Conservation (phyloP, 108 stramenopile genomes). For the Nitzschia putrida region DNA sequence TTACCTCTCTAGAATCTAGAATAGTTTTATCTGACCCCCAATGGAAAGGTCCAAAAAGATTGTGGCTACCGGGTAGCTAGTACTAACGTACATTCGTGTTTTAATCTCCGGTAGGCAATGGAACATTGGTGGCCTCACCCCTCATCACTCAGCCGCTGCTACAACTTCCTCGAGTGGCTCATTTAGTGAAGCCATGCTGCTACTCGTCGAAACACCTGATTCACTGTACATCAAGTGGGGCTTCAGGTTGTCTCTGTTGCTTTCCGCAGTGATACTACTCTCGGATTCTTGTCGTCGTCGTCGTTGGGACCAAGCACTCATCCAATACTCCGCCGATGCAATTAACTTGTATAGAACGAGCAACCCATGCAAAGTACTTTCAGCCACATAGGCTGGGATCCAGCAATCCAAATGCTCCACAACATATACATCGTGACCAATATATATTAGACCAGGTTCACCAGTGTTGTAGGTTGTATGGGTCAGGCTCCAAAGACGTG, state of each 20-base stretch:
- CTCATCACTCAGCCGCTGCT: too few relatives aligned
- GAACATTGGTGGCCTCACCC: too few relatives aligned
- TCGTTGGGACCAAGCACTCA: background rate
- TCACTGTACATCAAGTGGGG: constrained; percentile 19
- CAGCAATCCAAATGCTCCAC: constrained; percentile 47
- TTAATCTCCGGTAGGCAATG: too few relatives aligned
- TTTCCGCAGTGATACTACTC: background rate
- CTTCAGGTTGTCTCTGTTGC: background rate
- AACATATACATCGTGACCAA: constrained; percentile 58
- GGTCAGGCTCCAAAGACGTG: constrained; percentile 48
- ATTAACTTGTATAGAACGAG: constrained; percentile 27
- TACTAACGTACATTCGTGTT: too few relatives aligned
- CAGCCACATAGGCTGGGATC: constrained; percentile 52
- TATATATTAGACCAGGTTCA: constrained; percentile 35
- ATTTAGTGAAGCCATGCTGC: constrained; percentile 1
- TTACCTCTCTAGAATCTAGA: too few relatives aligned
- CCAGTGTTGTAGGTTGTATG: constrained; percentile 53
- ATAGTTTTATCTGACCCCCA: too few relatives aligned
- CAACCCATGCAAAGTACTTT: constrained; percentile 36
- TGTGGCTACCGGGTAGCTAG: too few relatives aligned
- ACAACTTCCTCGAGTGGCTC: too few relatives aligned
- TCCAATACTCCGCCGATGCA: background rate
- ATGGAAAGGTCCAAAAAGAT: too few relatives aligned
- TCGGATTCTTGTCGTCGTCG: background rate
- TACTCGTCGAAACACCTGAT: constrained; percentile 19